Conservation (phyloP, 139 green algal species). For the Chlamydomonas sp. region DNA sequence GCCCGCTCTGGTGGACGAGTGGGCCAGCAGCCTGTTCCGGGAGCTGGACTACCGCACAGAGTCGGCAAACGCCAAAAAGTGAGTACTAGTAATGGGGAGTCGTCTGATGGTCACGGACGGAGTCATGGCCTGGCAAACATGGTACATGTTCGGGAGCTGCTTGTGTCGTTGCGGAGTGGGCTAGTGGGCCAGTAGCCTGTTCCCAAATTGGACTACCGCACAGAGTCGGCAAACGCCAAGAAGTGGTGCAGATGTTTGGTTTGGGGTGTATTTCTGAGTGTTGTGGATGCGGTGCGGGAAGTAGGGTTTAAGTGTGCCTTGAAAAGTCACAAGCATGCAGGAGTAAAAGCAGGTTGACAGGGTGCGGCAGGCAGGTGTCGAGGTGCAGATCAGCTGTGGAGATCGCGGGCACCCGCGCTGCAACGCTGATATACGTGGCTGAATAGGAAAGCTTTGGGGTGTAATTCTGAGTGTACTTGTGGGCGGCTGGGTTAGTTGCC, state of each 20-base stretch:
- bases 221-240: constrained; percentile 79
- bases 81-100: not conserved
- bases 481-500: too few relatives aligned
- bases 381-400: too few relatives aligned
- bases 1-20: constrained; percentile 90
- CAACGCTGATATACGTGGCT: too few relatives aligned
- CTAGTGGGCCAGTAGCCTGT: constrained; percentile 84
- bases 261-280: not conserved
- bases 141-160: not conserved
- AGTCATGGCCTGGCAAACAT: not conserved
- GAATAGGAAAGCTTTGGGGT: too few relatives aligned
- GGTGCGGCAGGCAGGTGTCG: constrained; percentile 77
- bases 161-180: constrained; percentile 49
- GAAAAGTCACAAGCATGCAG: too few relatives aligned
- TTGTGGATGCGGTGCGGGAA: too few relatives aligned
- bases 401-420: too few relatives aligned
- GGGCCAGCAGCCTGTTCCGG: constrained; percentile 77
- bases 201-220: constrained; percentile 90
- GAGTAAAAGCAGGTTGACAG: too few relatives aligned
- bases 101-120: not conserved
- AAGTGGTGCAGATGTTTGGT: constrained; percentile 5
- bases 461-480: too few relatives aligned
- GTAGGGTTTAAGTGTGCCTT: too few relatives aligned
- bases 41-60: constrained; percentile 92
- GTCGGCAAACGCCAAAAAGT: constrained; percentile 71